Evolutionary conservation across 139 green algal genomes (phyloP).

Genomic region (Nannochloris sp.): DNA sequence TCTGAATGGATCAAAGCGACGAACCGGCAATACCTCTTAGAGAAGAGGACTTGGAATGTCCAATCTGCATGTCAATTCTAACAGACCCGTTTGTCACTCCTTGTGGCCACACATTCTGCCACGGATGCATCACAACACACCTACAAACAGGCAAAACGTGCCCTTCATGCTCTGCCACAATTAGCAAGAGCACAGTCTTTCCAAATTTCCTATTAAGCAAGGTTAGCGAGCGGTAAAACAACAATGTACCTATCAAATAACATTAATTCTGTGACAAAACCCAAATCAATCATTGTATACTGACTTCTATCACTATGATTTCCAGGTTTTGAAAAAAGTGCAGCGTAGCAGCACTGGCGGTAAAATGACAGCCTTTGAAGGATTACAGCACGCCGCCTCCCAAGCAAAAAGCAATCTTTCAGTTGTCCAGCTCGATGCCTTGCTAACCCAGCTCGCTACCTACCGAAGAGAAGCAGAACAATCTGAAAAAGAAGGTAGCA

Average conservation of each 20-base stretch:
- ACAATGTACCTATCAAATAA: not conserved
- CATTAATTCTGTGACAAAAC: not conserved
- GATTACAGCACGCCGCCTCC: slow-evolving; percentile 9
- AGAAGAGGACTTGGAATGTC: slow-evolving; percentile 53
- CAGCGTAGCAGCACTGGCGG: slow-evolving; percentile 6
- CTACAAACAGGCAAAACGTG: slow-evolving; percentile 56
- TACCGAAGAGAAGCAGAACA: slow-evolving; percentile 34
- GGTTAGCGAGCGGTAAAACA: slow-evolving; percentile 33
- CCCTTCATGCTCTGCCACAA: slow-evolving; percentile 50
- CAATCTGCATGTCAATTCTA: slow-evolving; percentile 69
- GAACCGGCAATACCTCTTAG: not conserved
- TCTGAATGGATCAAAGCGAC: no score
- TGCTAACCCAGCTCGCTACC: slow-evolving; percentile 45
- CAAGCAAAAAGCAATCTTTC: not conserved
- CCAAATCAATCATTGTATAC: not conserved
- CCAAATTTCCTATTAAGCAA: slow-evolving; percentile 80
- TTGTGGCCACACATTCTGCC: slow-evolving; percentile 83
- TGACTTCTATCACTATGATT: not conserved
- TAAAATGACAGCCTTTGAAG: slow-evolving; percentile 1
- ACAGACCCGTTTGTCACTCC: slow-evolving; percentile 69
- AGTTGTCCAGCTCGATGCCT: slow-evolving; percentile 35
- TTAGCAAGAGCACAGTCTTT: slow-evolving; percentile 59
- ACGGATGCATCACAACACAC: slow-evolving; percentile 64
- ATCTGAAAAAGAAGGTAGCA: slow-evolving; percentile 36
- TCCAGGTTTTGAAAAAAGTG: slow-evolving; percentile 6